These are phyloP conservation scores for Phtheirospermum japonicum DNA, from an alignment of 257 asterid genomes.

Conservation along the genomic window DNA sequence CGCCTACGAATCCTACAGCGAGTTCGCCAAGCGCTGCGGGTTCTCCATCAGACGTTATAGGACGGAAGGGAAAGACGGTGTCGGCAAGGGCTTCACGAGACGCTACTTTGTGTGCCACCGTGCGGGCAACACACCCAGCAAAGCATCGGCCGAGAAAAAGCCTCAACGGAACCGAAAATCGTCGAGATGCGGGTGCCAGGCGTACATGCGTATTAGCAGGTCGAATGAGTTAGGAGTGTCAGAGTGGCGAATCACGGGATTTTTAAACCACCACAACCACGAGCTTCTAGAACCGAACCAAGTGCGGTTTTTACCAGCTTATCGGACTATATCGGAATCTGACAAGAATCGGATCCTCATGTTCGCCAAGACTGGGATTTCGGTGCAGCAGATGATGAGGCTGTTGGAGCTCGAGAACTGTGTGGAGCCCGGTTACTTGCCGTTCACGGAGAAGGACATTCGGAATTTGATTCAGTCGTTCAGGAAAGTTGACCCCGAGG, in stretches of 20 bases:
- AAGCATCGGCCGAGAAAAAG: conserved; percentile 57
- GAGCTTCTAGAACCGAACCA: conserved; percentile 93
- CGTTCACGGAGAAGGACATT: conserved; percentile 96
- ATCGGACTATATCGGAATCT: conserved; percentile 87
- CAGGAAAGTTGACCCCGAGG: conserved; percentile 85
- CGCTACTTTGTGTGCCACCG: conserved; percentile 99
- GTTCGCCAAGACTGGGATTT: conserved; percentile 96
- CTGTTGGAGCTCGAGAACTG: conserved; percentile 89
- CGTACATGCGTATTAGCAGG: conserved; percentile 95
- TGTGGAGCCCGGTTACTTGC: conserved; percentile 88
- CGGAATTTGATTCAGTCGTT: conserved; percentile 89
- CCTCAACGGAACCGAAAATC: conserved; percentile 93
- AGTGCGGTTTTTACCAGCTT: conserved; percentile 98
- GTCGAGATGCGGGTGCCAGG: conserved; percentile 96
- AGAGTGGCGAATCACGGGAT: conserved; percentile 95
- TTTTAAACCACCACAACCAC: conserved; percentile 88
- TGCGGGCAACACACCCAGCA: conserved; percentile 89
- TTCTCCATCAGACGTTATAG: conserved; percentile 94
- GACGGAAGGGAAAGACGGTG: conserved; percentile 96
- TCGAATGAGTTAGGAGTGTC: conserved; percentile 68
- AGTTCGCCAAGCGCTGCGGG: conserved; percentile 81
- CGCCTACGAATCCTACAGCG: conserved; percentile 89
- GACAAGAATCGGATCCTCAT: conserved; percentile 83
- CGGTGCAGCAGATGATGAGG: conserved; percentile 98
- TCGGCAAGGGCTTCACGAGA: conserved; percentile 96